Conservation (phyloP, 2,329 filamentous ascomycete genomes). For the Falciphora oryzae region DNA sequence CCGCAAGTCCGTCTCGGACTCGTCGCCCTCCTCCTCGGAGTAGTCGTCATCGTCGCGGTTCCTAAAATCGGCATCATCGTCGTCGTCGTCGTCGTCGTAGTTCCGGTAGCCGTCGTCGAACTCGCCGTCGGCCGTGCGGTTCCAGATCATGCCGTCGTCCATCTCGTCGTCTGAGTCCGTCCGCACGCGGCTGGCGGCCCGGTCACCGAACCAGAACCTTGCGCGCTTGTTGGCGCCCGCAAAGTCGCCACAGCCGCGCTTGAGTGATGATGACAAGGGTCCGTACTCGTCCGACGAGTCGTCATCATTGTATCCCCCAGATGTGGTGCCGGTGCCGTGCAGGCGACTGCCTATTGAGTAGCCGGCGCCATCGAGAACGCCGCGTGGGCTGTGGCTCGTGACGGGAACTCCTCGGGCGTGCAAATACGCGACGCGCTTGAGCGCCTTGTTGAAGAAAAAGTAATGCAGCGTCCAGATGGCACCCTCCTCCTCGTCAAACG, state of each 20-base stretch:
- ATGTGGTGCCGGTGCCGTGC: slow-evolving; percentile 13
- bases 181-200: slow-evolving; percentile 41
- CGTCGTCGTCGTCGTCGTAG: slow-evolving; percentile 39
- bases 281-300: background rate
- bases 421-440: slow-evolving; percentile 90
- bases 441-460: slow-evolving; percentile 93
- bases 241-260: slow-evolving; percentile 22
- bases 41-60: slow-evolving; percentile 35
- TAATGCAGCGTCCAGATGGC: slow-evolving; percentile 95
- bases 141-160: slow-evolving; percentile 49
- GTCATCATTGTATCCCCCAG: slow-evolving; percentile 19
- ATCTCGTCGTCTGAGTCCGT: slow-evolving; percentile 41
- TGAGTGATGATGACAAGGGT: slow-evolving; percentile 16
- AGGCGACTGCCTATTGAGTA: slow-evolving; percentile 9
- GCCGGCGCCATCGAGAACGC: slow-evolving; percentile 11
- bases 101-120: slow-evolving; percentile 42
- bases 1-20: slow-evolving; percentile 17
- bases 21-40: slow-evolving; percentile 29
- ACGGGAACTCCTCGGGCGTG: slow-evolving; percentile 85
- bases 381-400: slow-evolving; percentile 55
- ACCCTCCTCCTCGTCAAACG: slow-evolving; percentile 84
- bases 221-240: slow-evolving; percentile 70
- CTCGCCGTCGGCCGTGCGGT: slow-evolving; percentile 53
- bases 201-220: slow-evolving; percentile 80
- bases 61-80: slow-evolving; percentile 29